Percentiles rank a stretch among this genome's conserved stretches.
Conservation (phyloP, 768 basidiomycete genomes). For the Cystofilobasidium macerans region DNA sequence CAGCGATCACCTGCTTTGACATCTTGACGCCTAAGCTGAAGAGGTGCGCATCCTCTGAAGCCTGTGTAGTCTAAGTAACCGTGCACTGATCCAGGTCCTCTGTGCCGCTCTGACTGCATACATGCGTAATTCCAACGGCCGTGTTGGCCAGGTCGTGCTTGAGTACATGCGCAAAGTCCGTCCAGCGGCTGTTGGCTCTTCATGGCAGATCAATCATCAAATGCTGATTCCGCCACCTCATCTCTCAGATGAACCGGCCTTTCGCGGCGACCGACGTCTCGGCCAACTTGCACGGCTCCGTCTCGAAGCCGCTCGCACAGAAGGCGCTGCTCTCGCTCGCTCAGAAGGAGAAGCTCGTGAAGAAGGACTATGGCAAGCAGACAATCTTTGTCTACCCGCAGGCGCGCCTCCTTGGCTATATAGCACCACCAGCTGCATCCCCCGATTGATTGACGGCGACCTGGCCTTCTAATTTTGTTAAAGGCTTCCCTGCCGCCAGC, state of each 20-base stretch:
- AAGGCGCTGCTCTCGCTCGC: slow-evolving; percentile 20
- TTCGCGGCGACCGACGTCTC: slow-evolving; percentile 26
- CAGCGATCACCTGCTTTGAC: not conserved
- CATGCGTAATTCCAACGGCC: not conserved
- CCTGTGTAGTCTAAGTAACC: too few species aligned
- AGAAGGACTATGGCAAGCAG: slow-evolving; percentile 28
- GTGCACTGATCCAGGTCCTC: too few species aligned
- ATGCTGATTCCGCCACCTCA: not conserved
- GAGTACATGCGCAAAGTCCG: slow-evolving; percentile 22
- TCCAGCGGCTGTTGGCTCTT: not conserved
- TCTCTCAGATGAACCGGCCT: slow-evolving; percentile 14
- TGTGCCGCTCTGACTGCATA: not conserved
- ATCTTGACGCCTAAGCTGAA: slow-evolving; percentile 1
- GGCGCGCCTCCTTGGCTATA: not conserved
- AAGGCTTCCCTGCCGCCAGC: not conserved
- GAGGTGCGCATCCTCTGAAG: slow-evolving; percentile 13
- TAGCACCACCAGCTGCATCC: not conserved
- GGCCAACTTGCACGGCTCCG: slow-evolving; percentile 23
- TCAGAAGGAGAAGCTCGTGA: slow-evolving; percentile 1
- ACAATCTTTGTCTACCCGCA: slow-evolving; percentile 24
- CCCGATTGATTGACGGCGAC: not conserved
- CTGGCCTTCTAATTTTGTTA: too few species aligned
- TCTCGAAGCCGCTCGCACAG: slow-evolving; percentile 20
- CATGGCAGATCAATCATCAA: not conserved
- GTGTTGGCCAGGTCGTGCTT: slow-evolving; percentile 14